These are phyloP conservation scores for Conticribra guillardii DNA, from an alignment of 108 stramenopile species.

Conservation along the genomic window DNA sequence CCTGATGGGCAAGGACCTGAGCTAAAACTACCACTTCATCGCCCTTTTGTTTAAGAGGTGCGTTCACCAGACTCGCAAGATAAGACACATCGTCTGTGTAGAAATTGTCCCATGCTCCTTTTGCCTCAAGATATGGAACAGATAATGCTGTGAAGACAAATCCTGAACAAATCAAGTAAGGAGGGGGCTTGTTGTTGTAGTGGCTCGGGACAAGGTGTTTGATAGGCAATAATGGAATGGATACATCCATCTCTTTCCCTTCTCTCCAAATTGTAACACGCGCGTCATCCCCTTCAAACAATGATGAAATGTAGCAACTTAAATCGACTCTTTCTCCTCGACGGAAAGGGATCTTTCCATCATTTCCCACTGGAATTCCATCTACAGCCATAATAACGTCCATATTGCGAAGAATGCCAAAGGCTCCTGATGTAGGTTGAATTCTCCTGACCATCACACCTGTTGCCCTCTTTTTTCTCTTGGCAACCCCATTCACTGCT, in stretches of 20 bases:
- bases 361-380: slow-evolving; percentile 57
- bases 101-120: slow-evolving; percentile 58
- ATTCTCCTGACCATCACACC: slow-evolving; percentile 52
- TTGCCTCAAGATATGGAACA: slow-evolving; percentile 58
- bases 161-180: slow-evolving; percentile 59
- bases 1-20: slow-evolving; percentile 59
- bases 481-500: slow-evolving; percentile 14
- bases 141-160: slow-evolving; percentile 65
- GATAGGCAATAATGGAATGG: slow-evolving; percentile 44
- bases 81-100: slow-evolving; percentile 55
- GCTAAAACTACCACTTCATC: slow-evolving; percentile 62
- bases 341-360: slow-evolving; percentile 66
- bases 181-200: slow-evolving; percentile 56
- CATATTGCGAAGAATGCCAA: slow-evolving; percentile 39
- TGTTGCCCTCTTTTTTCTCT: slow-evolving; percentile 27
- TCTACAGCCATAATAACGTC: slow-evolving; percentile 62
- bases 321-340: slow-evolving; percentile 57
- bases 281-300: slow-evolving; percentile 54
- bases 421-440: slow-evolving; percentile 49
- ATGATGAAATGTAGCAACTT: slow-evolving; percentile 53
- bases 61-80: slow-evolving; percentile 43
- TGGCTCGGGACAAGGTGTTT: slow-evolving; percentile 54
- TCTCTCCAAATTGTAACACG: slow-evolving; percentile 50
- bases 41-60: slow-evolving; percentile 42
- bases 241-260: slow-evolving; percentile 32